Conservation (phyloP, 129 eudicot genomes). For the Arctium minus region DNA sequence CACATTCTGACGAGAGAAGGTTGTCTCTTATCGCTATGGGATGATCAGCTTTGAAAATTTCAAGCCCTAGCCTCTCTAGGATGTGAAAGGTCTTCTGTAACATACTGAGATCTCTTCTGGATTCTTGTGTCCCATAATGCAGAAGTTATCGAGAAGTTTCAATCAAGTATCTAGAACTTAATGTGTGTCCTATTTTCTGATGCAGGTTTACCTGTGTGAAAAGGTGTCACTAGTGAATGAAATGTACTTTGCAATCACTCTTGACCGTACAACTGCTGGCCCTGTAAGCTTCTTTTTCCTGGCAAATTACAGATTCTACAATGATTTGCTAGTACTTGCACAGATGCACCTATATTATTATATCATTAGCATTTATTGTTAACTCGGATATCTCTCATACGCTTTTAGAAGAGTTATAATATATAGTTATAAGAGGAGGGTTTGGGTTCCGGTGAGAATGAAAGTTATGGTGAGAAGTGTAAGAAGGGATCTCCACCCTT, state of each 20-base stretch:
- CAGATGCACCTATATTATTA: background rate
- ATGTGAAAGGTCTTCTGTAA: background rate
- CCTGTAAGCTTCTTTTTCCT: constrained; percentile 61
- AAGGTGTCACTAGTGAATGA: constrained; percentile 87
- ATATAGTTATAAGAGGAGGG: too few relatives aligned
- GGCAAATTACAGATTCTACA: background rate
- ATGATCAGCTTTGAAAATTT: background rate
- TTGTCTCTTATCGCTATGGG: background rate
- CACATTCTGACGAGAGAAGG: background rate
- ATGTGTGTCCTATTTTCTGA: background rate
- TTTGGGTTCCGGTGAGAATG: too few relatives aligned
- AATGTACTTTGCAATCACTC: constrained; percentile 98
- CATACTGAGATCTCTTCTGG: background rate
- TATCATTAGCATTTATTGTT: background rate
- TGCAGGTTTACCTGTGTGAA: constrained; percentile 91
- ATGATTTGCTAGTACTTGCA: constrained; percentile 4
- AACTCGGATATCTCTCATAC: background rate
- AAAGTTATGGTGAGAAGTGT: too few relatives aligned
- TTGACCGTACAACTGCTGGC: constrained; percentile 93
- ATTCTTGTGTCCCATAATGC: background rate
- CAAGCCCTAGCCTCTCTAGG: background rate
- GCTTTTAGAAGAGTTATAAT: too few relatives aligned
- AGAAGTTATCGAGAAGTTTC: background rate
- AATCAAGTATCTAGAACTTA: background rate
- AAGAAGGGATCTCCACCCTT: too few relatives aligned